These are phyloP conservation scores for Phytophthora crassamura DNA, from an alignment of 352 stramenopile genomes.

Conservation along the genomic window DNA sequence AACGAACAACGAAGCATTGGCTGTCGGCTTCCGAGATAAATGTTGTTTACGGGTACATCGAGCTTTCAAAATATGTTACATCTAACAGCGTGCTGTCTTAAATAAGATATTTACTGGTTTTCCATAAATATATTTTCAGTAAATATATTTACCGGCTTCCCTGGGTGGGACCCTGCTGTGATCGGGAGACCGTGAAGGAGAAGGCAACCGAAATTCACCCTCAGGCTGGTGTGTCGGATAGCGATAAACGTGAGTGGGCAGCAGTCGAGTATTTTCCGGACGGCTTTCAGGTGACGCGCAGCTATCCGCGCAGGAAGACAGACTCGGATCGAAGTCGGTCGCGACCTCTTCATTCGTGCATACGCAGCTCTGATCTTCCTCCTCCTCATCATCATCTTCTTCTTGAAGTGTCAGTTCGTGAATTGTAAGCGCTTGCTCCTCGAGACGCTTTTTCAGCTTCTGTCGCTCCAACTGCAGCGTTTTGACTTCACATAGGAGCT, in stretches of 20 bases:
- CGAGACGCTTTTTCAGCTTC: constrained; percentile 51
- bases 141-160: too few species aligned
- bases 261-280: constrained; percentile 10
- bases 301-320: constrained; percentile 25
- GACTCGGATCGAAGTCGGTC: constrained; percentile 14
- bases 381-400: constrained; percentile 41
- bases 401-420: constrained; percentile 83
- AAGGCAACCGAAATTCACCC: constrained; percentile 28
- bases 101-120: not conserved
- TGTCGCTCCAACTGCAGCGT: constrained; percentile 47
- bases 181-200: constrained; percentile 10
- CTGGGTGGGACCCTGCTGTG: not conserved
- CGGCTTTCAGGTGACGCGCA: constrained; percentile 17
- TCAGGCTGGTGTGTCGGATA: constrained; percentile 9
- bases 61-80: not conserved
- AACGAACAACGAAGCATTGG: not conserved
- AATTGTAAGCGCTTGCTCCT: constrained; percentile 77
- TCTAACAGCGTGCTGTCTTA: not conserved
- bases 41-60: not conserved
- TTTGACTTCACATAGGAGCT: constrained; percentile 54
- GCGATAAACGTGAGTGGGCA: constrained; percentile 6
- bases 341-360: constrained; percentile 21
- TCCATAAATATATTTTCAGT: not conserved
- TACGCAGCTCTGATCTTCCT: constrained; percentile 25
- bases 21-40: not conserved